Conservation (phyloP, 345 rosid species). For the Syzygium aromaticum region DNA sequence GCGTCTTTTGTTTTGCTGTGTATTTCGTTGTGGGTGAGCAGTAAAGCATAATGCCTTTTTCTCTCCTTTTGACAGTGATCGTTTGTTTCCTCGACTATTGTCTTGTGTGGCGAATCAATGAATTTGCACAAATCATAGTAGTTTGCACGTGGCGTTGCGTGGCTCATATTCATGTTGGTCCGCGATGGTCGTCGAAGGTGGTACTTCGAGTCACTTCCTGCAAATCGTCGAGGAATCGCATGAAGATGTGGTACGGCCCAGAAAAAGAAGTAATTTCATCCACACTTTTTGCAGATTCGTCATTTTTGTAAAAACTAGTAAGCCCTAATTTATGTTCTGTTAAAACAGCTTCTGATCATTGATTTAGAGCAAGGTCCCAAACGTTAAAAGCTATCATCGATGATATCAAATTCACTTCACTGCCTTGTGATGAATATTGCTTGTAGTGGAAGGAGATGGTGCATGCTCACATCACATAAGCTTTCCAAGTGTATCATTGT, state of each 20-base stretch:
- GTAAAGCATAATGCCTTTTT: too few relatives aligned
- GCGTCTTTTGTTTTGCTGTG: too few relatives aligned
- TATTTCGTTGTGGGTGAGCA: too few relatives aligned
- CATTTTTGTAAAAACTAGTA: neutral
- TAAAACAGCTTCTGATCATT: neutral
- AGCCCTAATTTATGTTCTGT: neutral
- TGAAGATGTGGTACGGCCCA: neutral
- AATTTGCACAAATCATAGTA: neutral
- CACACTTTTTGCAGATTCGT: neutral
- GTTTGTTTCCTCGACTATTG: too few relatives aligned
- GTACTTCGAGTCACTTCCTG: neutral
- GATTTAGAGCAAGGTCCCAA: neutral
- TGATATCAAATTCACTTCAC: neutral
- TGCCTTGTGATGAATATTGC: neutral
- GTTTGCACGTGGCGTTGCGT: neutral
- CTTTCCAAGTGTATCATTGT: neutral
- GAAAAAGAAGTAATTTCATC: neutral
- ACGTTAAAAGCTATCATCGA: neutral
- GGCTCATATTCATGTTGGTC: neutral
- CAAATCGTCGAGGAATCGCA: neutral
- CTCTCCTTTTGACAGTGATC: too few relatives aligned
- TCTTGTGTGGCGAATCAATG: neutral
- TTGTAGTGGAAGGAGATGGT: neutral
- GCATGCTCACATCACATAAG: neutral
- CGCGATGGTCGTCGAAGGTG: neutral